Evolutionary conservation across 805 yeast species (phyloP).

Genomic region (Wickerhamiella sorbophila): DNA sequence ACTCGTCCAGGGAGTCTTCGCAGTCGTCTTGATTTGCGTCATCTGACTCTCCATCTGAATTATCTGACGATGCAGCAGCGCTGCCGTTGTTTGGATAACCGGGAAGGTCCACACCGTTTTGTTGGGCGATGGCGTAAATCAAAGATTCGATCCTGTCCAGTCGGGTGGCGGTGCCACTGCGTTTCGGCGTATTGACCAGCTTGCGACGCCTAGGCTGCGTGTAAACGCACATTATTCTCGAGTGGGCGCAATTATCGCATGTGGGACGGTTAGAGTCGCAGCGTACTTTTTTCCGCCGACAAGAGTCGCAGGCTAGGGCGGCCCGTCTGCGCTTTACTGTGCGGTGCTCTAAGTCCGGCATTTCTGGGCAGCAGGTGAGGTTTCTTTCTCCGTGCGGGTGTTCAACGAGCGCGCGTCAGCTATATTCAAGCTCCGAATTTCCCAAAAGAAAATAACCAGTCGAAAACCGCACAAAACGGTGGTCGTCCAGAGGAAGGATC

Average conservation of each 20-base stretch:
- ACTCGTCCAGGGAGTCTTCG: constrained; percentile 7
- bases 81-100: neutral
- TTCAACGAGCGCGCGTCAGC: neutral
- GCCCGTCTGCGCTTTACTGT: constrained; percentile 32
- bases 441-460: neutral
- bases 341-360: neutral
- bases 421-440: neutral
- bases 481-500: too few species aligned
- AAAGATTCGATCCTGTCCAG: constrained; percentile 20
- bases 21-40: constrained; percentile 1
- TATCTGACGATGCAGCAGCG: neutral
- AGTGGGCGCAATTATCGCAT: constrained; percentile 66
- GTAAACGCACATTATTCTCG: constrained; percentile 55
- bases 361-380: too few species aligned
- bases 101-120: neutral
- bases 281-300: constrained; percentile 56
- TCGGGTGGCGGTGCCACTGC: constrained; percentile 8
- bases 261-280: constrained; percentile 55
- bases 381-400: neutral
- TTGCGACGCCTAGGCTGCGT: constrained; percentile 13
- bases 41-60: constrained; percentile 1
- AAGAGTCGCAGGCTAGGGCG: constrained; percentile 80
- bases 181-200: constrained; percentile 4
- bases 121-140: constrained; percentile 14
- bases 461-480: too few species aligned